These are phyloP conservation scores for Geotrichum cucujoidarum DNA, from an alignment of 1,139 yeast species.

Conservation along the genomic window DNA sequence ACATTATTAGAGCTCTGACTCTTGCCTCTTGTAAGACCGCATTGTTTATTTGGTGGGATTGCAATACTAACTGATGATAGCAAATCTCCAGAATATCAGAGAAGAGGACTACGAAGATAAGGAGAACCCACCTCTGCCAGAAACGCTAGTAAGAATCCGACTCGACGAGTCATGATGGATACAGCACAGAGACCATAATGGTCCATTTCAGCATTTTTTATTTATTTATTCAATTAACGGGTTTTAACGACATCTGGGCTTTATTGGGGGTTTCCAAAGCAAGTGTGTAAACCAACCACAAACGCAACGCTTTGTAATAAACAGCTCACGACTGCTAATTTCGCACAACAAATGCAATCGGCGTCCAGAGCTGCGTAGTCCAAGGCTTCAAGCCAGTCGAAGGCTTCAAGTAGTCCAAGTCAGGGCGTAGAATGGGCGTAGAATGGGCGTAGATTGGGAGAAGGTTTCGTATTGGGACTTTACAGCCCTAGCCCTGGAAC, in stretches of 20 bases:
- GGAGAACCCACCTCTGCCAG: conserved; percentile 48
- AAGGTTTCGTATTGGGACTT: neutral
- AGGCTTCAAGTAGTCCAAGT: too few relatives aligned
- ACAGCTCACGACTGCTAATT: too few relatives aligned
- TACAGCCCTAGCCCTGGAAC: conserved; percentile 13
- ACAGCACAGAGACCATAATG: neutral
- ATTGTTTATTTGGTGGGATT: too few relatives aligned
- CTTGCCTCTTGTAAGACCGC: conserved; percentile 48
- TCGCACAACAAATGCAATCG: too few relatives aligned
- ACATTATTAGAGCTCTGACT: conserved; percentile 59
- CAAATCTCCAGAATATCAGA: conserved; percentile 48
- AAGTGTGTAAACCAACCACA: too few relatives aligned
- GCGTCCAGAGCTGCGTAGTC: neutral
- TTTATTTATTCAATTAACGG: neutral
- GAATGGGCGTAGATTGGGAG: neutral
- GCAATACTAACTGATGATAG: conserved; percentile 22
- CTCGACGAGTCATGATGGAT: conserved; percentile 37
- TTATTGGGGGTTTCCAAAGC: too few relatives aligned
- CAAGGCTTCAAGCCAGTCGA: too few relatives aligned
- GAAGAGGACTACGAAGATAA: conserved; percentile 44
- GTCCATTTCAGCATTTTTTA: neutral
- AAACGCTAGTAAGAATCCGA: conserved; percentile 63
- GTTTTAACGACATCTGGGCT: neutral
- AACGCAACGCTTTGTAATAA: too few relatives aligned
- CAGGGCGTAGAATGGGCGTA: too few relatives aligned